Evolutionary conservation across 176 grass and related monocot genomes (phyloP).

Genomic region (Avena eriantha): DNA sequence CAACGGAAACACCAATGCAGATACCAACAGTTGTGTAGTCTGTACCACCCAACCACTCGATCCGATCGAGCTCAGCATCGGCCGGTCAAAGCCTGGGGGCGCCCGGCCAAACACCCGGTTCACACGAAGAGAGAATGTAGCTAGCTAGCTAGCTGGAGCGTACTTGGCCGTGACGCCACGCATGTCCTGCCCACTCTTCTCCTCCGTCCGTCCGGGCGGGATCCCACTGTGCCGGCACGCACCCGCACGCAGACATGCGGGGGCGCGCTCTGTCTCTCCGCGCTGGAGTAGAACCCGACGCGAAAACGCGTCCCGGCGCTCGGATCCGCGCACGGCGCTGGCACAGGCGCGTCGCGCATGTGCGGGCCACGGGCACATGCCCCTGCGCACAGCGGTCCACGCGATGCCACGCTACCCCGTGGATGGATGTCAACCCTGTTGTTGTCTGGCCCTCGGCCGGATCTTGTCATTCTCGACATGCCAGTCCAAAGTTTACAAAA

Average conservation of each 20-base stretch:
- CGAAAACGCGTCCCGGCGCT: constrained; percentile 8
- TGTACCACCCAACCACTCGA: neutral
- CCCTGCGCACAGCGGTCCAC: neutral
- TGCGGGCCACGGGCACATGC: neutral
- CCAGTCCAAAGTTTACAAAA: neutral
- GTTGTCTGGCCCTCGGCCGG: too few relatives aligned
- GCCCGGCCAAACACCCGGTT: neutral
- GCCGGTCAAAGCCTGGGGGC: constrained; percentile 12
- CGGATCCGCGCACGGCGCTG: neutral
- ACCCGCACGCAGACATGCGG: neutral
- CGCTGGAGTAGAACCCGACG: neutral
- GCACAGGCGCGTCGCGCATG: neutral
- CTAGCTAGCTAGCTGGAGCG: neutral
- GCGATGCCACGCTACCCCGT: neutral
- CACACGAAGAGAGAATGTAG: constrained; percentile 21
- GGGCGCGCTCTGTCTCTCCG: neutral
- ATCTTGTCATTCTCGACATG: neutral
- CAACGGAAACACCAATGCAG: neutral
- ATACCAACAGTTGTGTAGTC: constrained; percentile 7
- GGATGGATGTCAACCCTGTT: constrained; percentile 12
- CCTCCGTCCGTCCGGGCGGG: neutral
- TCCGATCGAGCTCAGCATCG: neutral
- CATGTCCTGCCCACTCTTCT: neutral
- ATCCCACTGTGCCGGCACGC: neutral
- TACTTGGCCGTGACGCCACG: neutral